Conservation (phyloP, 768 basidiomycete genomes). For the Sarcodon aspratus region DNA sequence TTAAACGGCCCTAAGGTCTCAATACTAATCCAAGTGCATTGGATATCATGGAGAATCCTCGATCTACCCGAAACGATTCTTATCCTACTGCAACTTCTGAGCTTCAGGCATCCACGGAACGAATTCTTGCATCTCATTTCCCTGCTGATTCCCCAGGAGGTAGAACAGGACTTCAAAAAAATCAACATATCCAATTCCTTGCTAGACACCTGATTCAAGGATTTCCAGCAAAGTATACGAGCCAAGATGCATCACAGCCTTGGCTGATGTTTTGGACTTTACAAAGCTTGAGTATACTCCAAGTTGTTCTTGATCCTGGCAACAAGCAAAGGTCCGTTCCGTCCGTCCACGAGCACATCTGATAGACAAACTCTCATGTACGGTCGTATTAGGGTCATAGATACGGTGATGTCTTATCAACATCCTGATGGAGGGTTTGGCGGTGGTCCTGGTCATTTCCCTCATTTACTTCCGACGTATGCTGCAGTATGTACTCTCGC, state of each 20-base stretch:
- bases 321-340: constrained; percentile 60
- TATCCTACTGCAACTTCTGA: constrained; percentile 54
- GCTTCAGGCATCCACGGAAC: constrained; percentile 56
- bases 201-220: constrained; percentile 63
- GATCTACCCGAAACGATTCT: constrained; percentile 39
- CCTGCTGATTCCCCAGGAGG: constrained; percentile 19
- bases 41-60: not conserved
- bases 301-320: constrained; percentile 65
- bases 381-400: constrained; percentile 44
- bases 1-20: too few relatives aligned
- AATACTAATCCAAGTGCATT: too few relatives aligned
- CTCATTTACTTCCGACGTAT: constrained; percentile 87
- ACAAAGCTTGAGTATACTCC: constrained; percentile 71
- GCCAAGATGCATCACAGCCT: constrained; percentile 89
- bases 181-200: constrained; percentile 67
- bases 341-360: not conserved
- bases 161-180: constrained; percentile 38
- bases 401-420: constrained; percentile 74
- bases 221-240: constrained; percentile 67
- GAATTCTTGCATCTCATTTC: constrained; percentile 43
- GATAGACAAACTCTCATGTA: not conserved
- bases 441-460: constrained; percentile 81
- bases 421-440: constrained; percentile 85
- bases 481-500: constrained; percentile 78
- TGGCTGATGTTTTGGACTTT: constrained; percentile 94